These are phyloP conservation scores for Ajuga reptans DNA, from an alignment of 305 asterid species.

Conservation along the genomic window DNA sequence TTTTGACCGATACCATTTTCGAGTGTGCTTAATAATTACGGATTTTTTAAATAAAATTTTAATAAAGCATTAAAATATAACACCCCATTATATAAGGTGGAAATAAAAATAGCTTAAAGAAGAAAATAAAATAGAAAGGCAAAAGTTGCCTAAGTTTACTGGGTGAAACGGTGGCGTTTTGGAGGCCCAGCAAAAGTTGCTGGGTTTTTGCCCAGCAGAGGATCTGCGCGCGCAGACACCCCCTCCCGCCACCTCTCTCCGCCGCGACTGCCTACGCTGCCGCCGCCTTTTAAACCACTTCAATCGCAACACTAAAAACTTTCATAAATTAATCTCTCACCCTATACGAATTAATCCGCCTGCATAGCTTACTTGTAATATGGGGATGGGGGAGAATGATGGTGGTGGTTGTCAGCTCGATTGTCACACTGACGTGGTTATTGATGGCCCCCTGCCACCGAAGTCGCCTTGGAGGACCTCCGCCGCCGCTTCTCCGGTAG, in stretches of 20 bases:
- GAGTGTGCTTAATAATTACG: too few species aligned
- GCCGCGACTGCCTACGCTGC: conserved; percentile 25
- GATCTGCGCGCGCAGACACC: conserved; percentile 15
- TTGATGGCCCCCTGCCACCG: conserved; percentile 27
- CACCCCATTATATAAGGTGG: too few species aligned
- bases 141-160: too few species aligned
- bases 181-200: too few species aligned
- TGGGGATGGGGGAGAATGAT: conserved; percentile 52
- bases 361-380: conserved; percentile 3
- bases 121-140: too few species aligned
- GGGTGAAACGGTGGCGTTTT: too few species aligned
- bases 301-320: not conserved
- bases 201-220: too few species aligned
- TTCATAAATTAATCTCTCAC: not conserved
- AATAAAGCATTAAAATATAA: too few species aligned
- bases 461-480: conserved; percentile 84
- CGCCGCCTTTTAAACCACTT: not conserved
- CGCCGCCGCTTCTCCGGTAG: conserved; percentile 33
- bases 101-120: too few species aligned
- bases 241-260: conserved; percentile 21
- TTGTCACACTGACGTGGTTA: conserved; percentile 24
- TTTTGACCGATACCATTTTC: too few species aligned
- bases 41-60: too few species aligned
- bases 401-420: conserved; percentile 46
- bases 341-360: not conserved